Conservation (phyloP, 1,284 basidiomycete species). For the Rhodotorula mucilaginosa region DNA sequence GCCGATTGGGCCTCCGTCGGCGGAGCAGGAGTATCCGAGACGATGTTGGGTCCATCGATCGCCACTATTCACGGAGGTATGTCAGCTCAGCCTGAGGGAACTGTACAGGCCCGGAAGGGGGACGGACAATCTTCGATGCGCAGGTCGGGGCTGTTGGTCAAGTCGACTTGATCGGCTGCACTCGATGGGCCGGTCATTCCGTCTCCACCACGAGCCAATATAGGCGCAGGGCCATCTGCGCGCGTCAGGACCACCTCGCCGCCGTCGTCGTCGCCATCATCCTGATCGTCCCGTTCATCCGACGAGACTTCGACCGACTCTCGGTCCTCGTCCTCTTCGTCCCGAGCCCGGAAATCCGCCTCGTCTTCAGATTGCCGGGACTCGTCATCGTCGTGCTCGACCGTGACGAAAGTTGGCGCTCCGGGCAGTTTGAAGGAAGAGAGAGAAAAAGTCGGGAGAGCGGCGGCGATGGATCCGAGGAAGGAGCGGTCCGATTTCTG, state of each 20-base stretch:
- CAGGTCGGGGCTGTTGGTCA: conserved; percentile 17
- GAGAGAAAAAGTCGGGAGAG: conserved; percentile 1
- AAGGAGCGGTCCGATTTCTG: background rate
- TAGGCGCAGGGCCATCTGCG: background rate
- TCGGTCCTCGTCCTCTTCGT: background rate
- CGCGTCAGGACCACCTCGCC: background rate
- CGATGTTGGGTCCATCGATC: conserved; percentile 5
- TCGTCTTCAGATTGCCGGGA: background rate
- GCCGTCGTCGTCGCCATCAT: background rate
- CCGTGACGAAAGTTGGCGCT: conserved; percentile 4
- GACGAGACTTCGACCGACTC: background rate
- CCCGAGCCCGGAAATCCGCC: background rate
- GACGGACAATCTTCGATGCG: conserved; percentile 26
- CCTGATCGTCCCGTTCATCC: background rate
- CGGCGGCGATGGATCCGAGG: conserved; percentile 10
- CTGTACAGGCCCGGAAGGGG: no score
- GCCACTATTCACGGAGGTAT: background rate
- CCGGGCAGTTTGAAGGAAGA: conserved; percentile 3
- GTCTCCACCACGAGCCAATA: no score
- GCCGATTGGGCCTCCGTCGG: background rate
- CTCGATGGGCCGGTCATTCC: background rate
- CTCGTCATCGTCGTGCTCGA: no score
- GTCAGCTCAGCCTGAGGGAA: no score
- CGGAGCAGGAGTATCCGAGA: conserved; percentile 1
- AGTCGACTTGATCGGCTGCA: background rate